phyloP scores from a whole-genome alignment of 2,329 filamentous ascomycete genomes.

The Blastomyces percursus region DNA sequence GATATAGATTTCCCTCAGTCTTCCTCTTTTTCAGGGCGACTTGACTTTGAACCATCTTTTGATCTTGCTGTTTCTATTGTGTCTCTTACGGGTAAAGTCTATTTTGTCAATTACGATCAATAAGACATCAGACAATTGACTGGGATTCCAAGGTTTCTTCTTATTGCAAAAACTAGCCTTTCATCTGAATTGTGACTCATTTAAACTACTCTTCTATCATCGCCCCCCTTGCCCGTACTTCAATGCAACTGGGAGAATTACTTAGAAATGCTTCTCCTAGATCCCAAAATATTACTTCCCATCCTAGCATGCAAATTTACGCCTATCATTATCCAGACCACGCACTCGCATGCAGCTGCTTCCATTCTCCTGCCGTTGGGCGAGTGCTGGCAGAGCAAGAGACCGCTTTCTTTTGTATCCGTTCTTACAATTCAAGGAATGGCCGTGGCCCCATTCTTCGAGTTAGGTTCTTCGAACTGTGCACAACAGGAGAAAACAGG shows the following conservation, averaged over 20 bases:
- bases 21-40: neutral
- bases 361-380: neutral
- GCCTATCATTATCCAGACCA: neutral
- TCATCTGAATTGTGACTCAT: too few relatives aligned
- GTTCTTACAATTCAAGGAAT: neutral
- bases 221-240: neutral
- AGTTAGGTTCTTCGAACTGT: neutral
- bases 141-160: too few relatives aligned
- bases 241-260: neutral
- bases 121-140: too few relatives aligned
- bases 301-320: neutral
- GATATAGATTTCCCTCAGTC: neutral
- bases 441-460: neutral
- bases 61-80: neutral
- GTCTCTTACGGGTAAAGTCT: neutral
- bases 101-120: neutral
- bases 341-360: neutral
- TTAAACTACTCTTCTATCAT: too few relatives aligned
- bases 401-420: neutral
- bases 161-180: too few relatives aligned
- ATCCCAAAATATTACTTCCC: neutral
- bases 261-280: neutral
- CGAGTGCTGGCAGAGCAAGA: neutral
- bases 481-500: neutral
- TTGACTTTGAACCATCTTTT: neutral